Percentiles rank a stretch among this genome's conserved stretches.
phyloP scores from a whole-genome alignment of 2,329 filamentous ascomycete genomes.

The Ophiostoma montium region DNA sequence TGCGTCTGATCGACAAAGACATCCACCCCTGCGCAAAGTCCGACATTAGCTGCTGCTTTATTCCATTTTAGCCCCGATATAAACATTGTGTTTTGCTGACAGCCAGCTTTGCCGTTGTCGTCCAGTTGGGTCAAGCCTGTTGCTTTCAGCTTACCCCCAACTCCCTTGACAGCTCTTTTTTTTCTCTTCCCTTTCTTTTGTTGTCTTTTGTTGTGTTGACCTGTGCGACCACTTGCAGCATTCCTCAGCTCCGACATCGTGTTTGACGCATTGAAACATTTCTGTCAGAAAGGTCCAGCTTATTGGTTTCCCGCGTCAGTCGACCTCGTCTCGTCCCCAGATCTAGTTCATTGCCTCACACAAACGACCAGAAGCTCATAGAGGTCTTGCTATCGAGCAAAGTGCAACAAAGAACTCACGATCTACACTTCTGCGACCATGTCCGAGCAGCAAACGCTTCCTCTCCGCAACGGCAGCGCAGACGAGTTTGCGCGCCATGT shows the following conservation, averaged over 20 bases:
- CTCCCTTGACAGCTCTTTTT: background rate
- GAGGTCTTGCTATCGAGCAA: too few relatives aligned
- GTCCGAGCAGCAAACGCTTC: constrained; percentile 6
- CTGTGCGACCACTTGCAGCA: background rate
- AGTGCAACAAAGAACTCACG: background rate
- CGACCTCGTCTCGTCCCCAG: too few relatives aligned
- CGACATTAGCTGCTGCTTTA: too few relatives aligned
- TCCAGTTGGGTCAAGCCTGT: too few relatives aligned
- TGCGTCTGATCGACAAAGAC: too few relatives aligned
- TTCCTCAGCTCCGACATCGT: background rate
- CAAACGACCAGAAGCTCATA: too few relatives aligned
- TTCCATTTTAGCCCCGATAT: too few relatives aligned
- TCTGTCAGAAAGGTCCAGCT: background rate
- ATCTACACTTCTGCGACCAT: constrained; percentile 3
- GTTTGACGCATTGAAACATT: background rate
- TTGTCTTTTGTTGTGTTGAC: background rate
- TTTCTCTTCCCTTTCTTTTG: background rate
- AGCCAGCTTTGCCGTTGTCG: too few relatives aligned
- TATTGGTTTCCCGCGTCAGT: too few relatives aligned
- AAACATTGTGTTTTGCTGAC: too few relatives aligned
- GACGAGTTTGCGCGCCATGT: constrained; percentile 33
- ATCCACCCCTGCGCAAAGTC: too few relatives aligned
- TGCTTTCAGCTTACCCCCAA: background rate
- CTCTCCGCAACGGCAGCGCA: background rate
- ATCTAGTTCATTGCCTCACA: too few relatives aligned